phyloP scores from a whole-genome alignment of 192 early-diverging fungal species.

The Spinellus fusiger region DNA sequence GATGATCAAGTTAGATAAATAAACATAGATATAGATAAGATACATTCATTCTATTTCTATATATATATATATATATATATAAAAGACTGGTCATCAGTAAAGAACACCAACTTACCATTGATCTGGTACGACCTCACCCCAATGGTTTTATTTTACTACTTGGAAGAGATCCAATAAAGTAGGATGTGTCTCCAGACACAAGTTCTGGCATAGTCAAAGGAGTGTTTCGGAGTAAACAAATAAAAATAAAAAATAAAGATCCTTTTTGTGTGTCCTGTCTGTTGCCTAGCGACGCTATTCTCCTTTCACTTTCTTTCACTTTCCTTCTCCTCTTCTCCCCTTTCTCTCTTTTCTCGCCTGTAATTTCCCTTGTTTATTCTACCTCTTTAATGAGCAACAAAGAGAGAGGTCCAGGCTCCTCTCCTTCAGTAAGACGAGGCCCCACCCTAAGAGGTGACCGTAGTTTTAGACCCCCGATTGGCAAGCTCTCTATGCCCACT shows the following conservation, averaged over 20 bases:
- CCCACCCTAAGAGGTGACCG: conserved; percentile 17
- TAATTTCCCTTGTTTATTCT: neutral
- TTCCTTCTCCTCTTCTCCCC: neutral
- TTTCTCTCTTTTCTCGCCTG: neutral
- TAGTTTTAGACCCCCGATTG: conserved; percentile 8
- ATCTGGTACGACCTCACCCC: no score
- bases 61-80: neutral
- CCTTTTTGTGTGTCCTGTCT: neutral
- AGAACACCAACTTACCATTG: no score
- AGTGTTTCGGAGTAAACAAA: no score
- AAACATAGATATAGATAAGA: neutral
- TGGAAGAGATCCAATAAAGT: no score
- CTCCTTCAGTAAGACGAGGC: conserved; percentile 7
- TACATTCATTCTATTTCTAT: no score
- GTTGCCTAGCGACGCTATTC: neutral
- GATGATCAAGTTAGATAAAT: neutral
- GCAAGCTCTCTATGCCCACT: conserved; percentile 1
- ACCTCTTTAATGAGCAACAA: neutral
- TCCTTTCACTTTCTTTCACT: neutral
- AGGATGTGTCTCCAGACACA: no score
- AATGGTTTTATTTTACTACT: no score
- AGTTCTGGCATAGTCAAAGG: no score
- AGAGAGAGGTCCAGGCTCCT: neutral
- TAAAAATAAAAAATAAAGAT: neutral
- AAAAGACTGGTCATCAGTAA: no score